Percentiles rank a stretch among this genome's conserved stretches.
Conservation (phyloP, 2,329 filamentous ascomycete genomes). For the Herpotrichia juniperi region DNA sequence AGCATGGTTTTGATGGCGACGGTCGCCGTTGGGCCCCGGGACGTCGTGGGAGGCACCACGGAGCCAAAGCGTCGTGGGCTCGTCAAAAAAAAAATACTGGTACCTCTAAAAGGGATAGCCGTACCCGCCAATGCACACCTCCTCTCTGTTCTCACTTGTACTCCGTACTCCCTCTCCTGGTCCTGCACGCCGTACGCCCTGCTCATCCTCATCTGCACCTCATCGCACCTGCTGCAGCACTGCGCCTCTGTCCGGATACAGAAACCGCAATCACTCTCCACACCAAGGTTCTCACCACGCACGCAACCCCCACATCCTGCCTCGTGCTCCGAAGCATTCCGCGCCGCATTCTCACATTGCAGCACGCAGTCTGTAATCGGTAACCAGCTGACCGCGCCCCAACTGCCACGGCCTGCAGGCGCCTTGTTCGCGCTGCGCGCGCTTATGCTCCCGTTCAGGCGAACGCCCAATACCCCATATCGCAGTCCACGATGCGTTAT, state of each 20-base stretch:
- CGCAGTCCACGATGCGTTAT: neutral
- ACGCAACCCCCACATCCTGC: neutral
- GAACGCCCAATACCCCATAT: neutral
- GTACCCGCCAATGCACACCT: too few species aligned
- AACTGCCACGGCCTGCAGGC: neutral
- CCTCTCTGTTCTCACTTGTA: too few species aligned
- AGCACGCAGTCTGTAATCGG: neutral
- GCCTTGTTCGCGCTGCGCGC: constrained; percentile 3
- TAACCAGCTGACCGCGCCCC: neutral
- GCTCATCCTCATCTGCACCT: neutral
- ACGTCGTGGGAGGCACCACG: too few species aligned
- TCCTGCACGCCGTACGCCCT: neutral
- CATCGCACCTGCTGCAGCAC: neutral
- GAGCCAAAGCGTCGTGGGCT: too few species aligned
- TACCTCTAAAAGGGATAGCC: too few species aligned
- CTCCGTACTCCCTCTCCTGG: neutral
- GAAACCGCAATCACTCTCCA: neutral
- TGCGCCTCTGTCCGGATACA: neutral
- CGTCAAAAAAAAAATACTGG: too few species aligned
- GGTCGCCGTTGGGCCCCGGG: neutral
- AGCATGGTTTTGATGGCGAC: neutral
- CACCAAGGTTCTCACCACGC: neutral
- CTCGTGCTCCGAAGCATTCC: constrained; percentile 3
- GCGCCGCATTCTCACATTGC: neutral
- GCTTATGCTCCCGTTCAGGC: neutral